These are phyloP conservation scores for Gilbertella persicaria DNA, from an alignment of 371 early-diverging fungal species.

Conservation along the genomic window DNA sequence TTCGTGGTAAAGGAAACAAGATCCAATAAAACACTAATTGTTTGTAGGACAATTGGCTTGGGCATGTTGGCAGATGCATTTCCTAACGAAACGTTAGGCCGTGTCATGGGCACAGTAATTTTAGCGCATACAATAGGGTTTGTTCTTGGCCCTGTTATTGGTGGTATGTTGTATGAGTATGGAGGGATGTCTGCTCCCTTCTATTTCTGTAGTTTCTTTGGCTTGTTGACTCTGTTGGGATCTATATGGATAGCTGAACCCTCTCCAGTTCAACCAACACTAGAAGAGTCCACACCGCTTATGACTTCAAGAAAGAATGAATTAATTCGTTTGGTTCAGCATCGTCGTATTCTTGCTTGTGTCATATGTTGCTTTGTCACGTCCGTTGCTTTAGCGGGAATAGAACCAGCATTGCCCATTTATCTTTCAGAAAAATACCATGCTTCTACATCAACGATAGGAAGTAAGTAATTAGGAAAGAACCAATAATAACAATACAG, in stretches of 20 bases:
- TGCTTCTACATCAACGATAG: conserved; percentile 35
- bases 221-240: conserved; percentile 56
- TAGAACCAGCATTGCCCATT: conserved; percentile 54
- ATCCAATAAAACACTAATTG: too few relatives aligned
- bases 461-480: conserved; percentile 15
- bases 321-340: conserved; percentile 19
- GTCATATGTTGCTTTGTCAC: conserved; percentile 47
- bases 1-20: conserved; percentile 66
- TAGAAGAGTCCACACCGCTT: background rate
- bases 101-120: conserved; percentile 62
- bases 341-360: conserved; percentile 37
- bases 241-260: conserved; percentile 53
- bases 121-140: conserved; percentile 21
- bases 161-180: conserved; percentile 64
- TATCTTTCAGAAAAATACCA: conserved; percentile 34
- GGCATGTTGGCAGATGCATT: conserved; percentile 73
- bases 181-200: conserved; percentile 65
- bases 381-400: conserved; percentile 42
- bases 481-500: background rate
- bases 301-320: background rate
- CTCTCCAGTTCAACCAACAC: conserved; percentile 12
- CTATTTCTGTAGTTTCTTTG: conserved; percentile 59
- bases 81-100: conserved; percentile 56
- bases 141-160: conserved; percentile 67
- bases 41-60: conserved; percentile 62